A percentile compares a stretch with the other conserved stretches of the same genome.
These are phyloP conservation scores for Herpotrichia juniperi DNA, from an alignment of 2,329 filamentous ascomycete species.

Conservation along the genomic window DNA sequence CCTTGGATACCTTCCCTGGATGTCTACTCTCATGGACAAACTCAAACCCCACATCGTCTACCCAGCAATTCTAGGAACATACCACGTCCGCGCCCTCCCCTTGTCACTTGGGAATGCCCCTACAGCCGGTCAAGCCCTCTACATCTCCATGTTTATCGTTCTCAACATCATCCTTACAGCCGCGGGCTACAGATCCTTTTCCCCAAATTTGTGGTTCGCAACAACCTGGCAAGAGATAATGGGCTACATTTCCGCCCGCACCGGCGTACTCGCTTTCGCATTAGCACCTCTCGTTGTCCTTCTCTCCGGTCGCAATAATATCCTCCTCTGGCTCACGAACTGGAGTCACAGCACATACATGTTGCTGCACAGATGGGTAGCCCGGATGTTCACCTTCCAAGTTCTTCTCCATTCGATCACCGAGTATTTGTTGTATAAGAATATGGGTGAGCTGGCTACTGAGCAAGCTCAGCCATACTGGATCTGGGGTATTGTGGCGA, in stretches of 20 bases:
- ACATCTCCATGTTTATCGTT: conserved; percentile 42
- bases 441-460: conserved; percentile 16
- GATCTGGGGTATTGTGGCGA: conserved; percentile 49
- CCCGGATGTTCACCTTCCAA: conserved; percentile 26
- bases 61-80: conserved; percentile 13
- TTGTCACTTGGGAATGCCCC: conserved; percentile 39
- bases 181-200: conserved; percentile 42
- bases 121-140: conserved; percentile 52
- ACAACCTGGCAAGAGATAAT: conserved; percentile 29
- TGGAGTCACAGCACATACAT: conserved; percentile 48
- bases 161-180: conserved; percentile 24
- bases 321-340: conserved; percentile 46
- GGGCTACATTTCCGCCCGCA: conserved; percentile 34
- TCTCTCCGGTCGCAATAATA: conserved; percentile 46
- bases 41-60: conserved; percentile 18
- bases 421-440: conserved; percentile 23
- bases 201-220: conserved; percentile 46
- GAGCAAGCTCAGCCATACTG: conserved; percentile 36
- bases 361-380: conserved; percentile 44
- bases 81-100: conserved; percentile 15
- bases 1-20: conserved; percentile 14
- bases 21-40: conserved; percentile 8
- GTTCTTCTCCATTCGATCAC: conserved; percentile 26
- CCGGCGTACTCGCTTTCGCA: conserved; percentile 38
- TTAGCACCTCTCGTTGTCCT: conserved; percentile 38